These are phyloP conservation scores for Phylloporus sp. DNA, from an alignment of 768 basidiomycete genomes.

Conservation along the genomic window DNA sequence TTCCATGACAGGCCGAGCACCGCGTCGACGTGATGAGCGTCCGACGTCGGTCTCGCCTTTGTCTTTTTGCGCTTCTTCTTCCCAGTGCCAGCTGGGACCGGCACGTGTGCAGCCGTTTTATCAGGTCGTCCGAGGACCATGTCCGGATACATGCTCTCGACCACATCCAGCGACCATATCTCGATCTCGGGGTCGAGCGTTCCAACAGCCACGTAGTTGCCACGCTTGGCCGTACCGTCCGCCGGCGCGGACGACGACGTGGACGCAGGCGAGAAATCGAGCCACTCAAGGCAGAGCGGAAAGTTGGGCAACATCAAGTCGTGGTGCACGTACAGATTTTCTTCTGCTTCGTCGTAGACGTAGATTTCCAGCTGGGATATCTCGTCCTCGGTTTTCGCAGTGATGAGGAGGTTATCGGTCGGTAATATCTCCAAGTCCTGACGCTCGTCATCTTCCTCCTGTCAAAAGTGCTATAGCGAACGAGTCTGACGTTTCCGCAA, in stretches of 20 bases:
- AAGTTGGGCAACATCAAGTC: slow-evolving; percentile 97
- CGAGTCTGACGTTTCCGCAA: not conserved
- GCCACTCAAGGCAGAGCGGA: slow-evolving; percentile 98
- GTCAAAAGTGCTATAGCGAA: slow-evolving; percentile 2
- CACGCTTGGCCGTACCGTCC: slow-evolving; percentile 40
- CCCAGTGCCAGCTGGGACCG: slow-evolving; percentile 79
- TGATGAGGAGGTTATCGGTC: slow-evolving; percentile 87
- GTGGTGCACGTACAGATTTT: slow-evolving; percentile 94
- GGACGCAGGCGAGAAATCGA: slow-evolving; percentile 82
- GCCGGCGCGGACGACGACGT: slow-evolving; percentile 35
- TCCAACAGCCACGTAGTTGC: slow-evolving; percentile 94
- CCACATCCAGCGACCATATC: slow-evolving; percentile 92
- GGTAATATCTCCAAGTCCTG: slow-evolving; percentile 86
- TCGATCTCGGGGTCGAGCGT: slow-evolving; percentile 98
- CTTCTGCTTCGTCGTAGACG: slow-evolving; percentile 88
- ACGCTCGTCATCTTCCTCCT: slow-evolving; percentile 66
- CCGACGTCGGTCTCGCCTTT: slow-evolving; percentile 56
- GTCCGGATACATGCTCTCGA: slow-evolving; percentile 92
- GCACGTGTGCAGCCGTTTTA: slow-evolving; percentile 72
- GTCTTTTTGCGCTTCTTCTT: slow-evolving; percentile 94
- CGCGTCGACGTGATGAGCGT: slow-evolving; percentile 85
- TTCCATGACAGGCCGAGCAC: slow-evolving; percentile 96
- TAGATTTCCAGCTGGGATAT: slow-evolving; percentile 94
- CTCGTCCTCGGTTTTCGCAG: slow-evolving; percentile 95
- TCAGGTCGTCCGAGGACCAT: slow-evolving; percentile 89